These are phyloP conservation scores for Cryptococcus sp. DNA, from an alignment of 1,284 basidiomycete genomes.

Conservation along the genomic window DNA sequence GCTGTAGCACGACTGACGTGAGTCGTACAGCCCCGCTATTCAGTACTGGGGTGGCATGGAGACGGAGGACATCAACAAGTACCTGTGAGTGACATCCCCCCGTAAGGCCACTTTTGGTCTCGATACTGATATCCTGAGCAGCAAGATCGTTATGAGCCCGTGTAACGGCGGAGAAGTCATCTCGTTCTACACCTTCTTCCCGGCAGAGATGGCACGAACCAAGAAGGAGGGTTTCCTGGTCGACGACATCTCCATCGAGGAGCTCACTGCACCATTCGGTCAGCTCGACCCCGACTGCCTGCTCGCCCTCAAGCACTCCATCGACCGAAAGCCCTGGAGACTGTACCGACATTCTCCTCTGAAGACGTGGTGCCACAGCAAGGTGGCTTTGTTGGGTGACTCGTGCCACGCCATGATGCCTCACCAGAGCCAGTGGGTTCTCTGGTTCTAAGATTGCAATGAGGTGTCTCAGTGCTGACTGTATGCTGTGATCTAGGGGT, in stretches of 20 bases:
- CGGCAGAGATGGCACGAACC: conserved; percentile 46
- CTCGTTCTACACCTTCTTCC: conserved; percentile 48
- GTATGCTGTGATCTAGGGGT: conserved; percentile 20
- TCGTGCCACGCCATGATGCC: conserved; percentile 45
- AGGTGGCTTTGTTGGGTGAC: conserved; percentile 38
- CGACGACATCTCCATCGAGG: conserved; percentile 41
- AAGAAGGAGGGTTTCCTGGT: conserved; percentile 49
- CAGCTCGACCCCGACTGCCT: conserved; percentile 42
- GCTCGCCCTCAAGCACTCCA: conserved; percentile 42
- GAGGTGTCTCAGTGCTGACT: neutral
- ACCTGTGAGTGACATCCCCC: conserved; percentile 11
- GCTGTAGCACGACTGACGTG: neutral
- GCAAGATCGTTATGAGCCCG: conserved; percentile 50
- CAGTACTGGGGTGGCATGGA: conserved; percentile 50
- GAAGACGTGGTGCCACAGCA: conserved; percentile 25
- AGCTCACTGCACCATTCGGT: conserved; percentile 41
- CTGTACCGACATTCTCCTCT: conserved; percentile 48
- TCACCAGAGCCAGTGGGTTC: conserved; percentile 23
- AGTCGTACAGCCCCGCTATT: conserved; percentile 24
- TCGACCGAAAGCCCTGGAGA: conserved; percentile 49
- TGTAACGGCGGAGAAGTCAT: conserved; percentile 43
- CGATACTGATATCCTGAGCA: conserved; percentile 21
- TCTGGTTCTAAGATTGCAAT: neutral
- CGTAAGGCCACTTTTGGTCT: neutral
- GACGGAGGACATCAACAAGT: conserved; percentile 28